phyloP scores from a whole-genome alignment of 2,329 filamentous ascomycete genomes.

The Penicillium sp. region DNA sequence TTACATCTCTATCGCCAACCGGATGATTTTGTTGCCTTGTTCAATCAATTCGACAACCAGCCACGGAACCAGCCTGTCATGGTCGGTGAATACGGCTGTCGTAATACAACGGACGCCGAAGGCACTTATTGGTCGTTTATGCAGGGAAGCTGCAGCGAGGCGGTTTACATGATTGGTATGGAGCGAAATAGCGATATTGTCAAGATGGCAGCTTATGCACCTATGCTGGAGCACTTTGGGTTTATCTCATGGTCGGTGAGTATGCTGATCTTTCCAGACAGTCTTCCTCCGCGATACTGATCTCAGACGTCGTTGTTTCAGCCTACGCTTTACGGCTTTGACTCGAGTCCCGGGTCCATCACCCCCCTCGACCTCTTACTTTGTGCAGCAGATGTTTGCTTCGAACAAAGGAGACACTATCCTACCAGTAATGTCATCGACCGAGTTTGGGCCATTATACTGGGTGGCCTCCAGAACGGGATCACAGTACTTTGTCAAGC shows the following conservation, averaged over 20 bases:
- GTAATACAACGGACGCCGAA: conserved; percentile 24
- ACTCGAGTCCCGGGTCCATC: conserved; percentile 34
- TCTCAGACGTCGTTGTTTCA: conserved; percentile 1
- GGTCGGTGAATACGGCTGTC: conserved; percentile 38
- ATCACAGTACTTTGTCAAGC: conserved; percentile 33
- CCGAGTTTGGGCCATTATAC: conserved; percentile 38
- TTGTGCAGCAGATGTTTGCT: conserved; percentile 43
- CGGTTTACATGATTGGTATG: conserved; percentile 63
- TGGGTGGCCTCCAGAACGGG: conserved; percentile 38
- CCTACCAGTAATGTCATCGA: conserved; percentile 34
- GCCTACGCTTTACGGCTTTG: conserved; percentile 41
- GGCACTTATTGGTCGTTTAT: conserved; percentile 34
- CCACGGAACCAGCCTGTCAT: conserved; percentile 38
- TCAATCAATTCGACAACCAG: conserved; percentile 60
- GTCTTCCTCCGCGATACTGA: not conserved
- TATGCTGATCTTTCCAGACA: not conserved
- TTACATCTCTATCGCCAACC: conserved; percentile 59
- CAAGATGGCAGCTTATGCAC: conserved; percentile 43
- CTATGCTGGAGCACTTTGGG: conserved; percentile 42
- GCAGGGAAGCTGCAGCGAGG: conserved; percentile 63
- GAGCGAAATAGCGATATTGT: conserved; percentile 45
- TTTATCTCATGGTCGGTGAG: conserved; percentile 41
- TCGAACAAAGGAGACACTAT: conserved; percentile 37
- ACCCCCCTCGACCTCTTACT: conserved; percentile 42
- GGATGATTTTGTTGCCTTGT: conserved; percentile 55